Conservation (phyloP, 805 yeast species). For the Starmerella apis region DNA sequence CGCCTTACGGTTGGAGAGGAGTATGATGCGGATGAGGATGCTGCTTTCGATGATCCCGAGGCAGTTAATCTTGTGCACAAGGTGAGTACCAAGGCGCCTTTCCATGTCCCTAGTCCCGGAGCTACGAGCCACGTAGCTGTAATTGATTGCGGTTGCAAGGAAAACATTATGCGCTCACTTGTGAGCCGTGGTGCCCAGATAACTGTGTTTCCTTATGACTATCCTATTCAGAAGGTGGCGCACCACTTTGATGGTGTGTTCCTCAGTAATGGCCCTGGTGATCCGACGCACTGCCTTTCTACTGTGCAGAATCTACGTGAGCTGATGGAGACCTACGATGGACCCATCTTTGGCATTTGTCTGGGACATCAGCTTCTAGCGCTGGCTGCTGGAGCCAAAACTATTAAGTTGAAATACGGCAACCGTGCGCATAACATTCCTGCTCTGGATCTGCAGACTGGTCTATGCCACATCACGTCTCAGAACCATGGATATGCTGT, state of each 20-base stretch:
- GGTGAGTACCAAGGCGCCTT: conserved; percentile 92
- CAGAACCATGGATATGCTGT: conserved; percentile 99
- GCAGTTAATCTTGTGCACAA: conserved; percentile 79
- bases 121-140: conserved; percentile 75
- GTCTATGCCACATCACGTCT: conserved; percentile 95
- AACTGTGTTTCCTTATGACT: conserved; percentile 93
- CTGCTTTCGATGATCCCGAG: conserved; percentile 85
- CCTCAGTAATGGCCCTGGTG: conserved; percentile 98
- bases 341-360: conserved; percentile 96
- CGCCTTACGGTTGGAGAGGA: conserved; percentile 83
- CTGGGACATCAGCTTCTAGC: conserved; percentile 95
- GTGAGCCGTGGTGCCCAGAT: conserved; percentile 92
- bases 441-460: conserved; percentile 77
- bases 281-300: conserved; percentile 73
- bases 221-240: conserved; percentile 84
- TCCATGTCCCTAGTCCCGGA: conserved; percentile 51
- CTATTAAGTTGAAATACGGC: conserved; percentile 88
- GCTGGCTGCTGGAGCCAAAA: conserved; percentile 88
- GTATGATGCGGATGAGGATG: conserved; percentile 84
- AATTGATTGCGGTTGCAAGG: conserved; percentile 97
- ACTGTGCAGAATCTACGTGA: conserved; percentile 45
- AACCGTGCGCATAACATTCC: conserved; percentile 99
- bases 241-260: conserved; percentile 89
- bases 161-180: conserved; percentile 86
- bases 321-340: conserved; percentile 53